These are phyloP conservation scores for Phytophthora chlamydospora DNA, from an alignment of 352 stramenopile genomes.

Conservation along the genomic window DNA sequence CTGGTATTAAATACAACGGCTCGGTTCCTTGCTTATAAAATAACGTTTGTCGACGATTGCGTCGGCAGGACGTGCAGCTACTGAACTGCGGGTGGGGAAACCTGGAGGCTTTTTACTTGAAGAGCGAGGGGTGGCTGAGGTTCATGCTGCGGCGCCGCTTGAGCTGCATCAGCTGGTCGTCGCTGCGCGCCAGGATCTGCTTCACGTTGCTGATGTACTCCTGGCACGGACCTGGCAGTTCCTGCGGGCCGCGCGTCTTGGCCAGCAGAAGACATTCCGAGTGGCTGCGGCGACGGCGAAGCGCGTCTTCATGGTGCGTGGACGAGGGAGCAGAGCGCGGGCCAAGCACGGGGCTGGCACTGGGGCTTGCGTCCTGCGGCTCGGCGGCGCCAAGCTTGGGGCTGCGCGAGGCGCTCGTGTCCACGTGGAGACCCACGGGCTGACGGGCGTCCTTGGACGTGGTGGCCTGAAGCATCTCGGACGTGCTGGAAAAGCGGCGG, in stretches of 20 bases:
- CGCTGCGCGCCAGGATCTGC: conserved; percentile 79
- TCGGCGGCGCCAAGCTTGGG: conserved; percentile 26
- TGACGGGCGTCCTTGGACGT: conserved; percentile 34
- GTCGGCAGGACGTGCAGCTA: conserved; percentile 21
- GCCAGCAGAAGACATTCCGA: conserved; percentile 82
- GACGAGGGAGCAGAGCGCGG: conserved; percentile 40
- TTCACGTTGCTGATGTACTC: conserved; percentile 89
- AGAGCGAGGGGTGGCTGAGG: conserved; percentile 56
- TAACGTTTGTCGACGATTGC: conserved; percentile 26
- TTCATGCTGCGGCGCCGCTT: conserved; percentile 72
- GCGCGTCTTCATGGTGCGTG: conserved; percentile 37
- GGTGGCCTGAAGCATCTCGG: conserved; percentile 39
- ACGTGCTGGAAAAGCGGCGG: conserved; percentile 41
- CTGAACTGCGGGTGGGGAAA: conserved; percentile 1
- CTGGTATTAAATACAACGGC: conserved; percentile 48
- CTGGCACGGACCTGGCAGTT: conserved; percentile 75
- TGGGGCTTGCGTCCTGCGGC: conserved; percentile 25
- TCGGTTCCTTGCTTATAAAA: conserved; percentile 43
- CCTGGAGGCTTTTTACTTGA: conserved; percentile 37
- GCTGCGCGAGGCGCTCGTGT: conserved; percentile 52
- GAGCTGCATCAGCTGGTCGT: conserved; percentile 51
- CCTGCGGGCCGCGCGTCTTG: conserved; percentile 54
- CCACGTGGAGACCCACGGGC: conserved; percentile 43
- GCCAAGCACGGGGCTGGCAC: conserved; percentile 23
- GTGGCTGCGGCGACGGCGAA: conserved; percentile 74